Base-by-base conservation (phyloP, 2,329 filamentous ascomycete species). In the Juglanconis sp. region DNA sequence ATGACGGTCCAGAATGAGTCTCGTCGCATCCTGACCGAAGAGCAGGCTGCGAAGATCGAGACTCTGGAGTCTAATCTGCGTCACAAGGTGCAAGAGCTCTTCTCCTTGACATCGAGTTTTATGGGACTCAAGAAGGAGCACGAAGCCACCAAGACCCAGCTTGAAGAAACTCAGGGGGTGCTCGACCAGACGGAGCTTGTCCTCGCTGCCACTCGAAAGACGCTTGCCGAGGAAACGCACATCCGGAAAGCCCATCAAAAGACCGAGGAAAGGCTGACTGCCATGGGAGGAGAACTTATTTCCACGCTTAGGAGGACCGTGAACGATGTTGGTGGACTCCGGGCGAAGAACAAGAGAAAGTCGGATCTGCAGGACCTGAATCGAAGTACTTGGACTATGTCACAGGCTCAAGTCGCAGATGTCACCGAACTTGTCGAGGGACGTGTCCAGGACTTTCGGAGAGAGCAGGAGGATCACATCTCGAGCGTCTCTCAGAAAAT, bases 1-100 rank as follows among this genome's bases (percentile, higher is more conserved):
- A 89, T 99, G 76, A 94, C 88, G 0, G 90, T 91, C 5, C 88
- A 96, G 72, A 97, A 90, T 74, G 95, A 99, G 74, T 96, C 94
- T 2, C 85, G 93, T 56, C 84, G 92, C 11, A 97, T 98, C 64
- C 83, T 98, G 44, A 90, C 89, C 66, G 94, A 98, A 68, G 95
- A 99, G 71, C 94, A 98, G 69, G 84, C 87, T 7, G 92, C 94
- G 66, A 94, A 92, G 73, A 92, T 99, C 51, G 92, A 96, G 70
- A 93, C 91, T 0, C 88, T 98, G 77, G 95, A 99, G 72, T 85
- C 84, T 42, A 96, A 95, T 68, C 79, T 99, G 57, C 87, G 92
- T 30, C 95, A 96, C 77, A 98, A 97, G 72, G 88, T 96, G 2
- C 92, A 98, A 68, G 93, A 99, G 72, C 81, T 99, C 0, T 93